Base-by-base conservation (phyloP, 805 yeast species). In the Saccharomycopsis fibuligera region DNA sequence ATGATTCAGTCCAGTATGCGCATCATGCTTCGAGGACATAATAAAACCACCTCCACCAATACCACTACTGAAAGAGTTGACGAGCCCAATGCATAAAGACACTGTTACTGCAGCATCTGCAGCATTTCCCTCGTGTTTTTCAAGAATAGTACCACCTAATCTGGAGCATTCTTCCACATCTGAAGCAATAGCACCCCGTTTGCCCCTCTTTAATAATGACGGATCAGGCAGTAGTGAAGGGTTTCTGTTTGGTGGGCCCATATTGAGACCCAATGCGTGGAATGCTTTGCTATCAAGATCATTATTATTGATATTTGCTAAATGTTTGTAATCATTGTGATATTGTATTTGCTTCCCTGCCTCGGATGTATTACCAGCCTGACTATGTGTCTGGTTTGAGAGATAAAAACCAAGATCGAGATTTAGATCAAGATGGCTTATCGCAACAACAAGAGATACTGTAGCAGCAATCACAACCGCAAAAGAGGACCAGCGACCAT, bases 101-200 rank as follows among this genome's bases (percentile, higher is more conserved):
- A 86, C 85, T 0, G 96, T 83, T 2, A 91, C 83, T 0, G 96
- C 86, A 0, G 96, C 96, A 62, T 91, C 99, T 0, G 96, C 96
- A 1, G 97, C 96, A 58, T 79, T 82, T 0, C 96, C 95, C 5
- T 72, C 69, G 5, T 78, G 79, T 21, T 58, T 55, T 45, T 64
- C 58, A 27, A 84, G 63, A 16, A 85, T 76, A 4, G 71, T 65
- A 4, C 70, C 71, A 5, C 88, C 93, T 71, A 83, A 61, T 16
- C 68, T 58, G 1, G 90, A 82, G 60, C 93, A 84, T 14, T 65
- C 50, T 8, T 77, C 79, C 2, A 78, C 75, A 59, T 85, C 93
- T 35, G 79, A 71, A 1, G 86, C 77, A 8, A 84, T 87, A 60
- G 85, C 86, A 5, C 81, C 88, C 16, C 70, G 56, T 5, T 45